phyloP scores from a whole-genome alignment of 306 rosid genomes.

The Citrullus amarus region DNA sequence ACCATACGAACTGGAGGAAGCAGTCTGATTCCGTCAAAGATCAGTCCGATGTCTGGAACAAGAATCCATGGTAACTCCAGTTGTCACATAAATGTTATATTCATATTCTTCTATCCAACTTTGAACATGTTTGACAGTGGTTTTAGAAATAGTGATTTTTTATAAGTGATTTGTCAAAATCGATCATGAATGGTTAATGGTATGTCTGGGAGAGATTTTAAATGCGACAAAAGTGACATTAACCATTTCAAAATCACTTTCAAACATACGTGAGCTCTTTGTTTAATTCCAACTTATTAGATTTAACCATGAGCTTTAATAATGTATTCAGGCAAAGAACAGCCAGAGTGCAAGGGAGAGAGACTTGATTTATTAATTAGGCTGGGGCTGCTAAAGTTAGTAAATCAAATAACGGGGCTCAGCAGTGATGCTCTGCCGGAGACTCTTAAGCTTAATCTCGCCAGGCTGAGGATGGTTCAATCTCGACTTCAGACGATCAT shows the following conservation, averaged over 20 bases:
- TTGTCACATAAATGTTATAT: background rate
- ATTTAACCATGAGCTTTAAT: background rate
- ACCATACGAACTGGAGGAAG: slow-evolving; percentile 25
- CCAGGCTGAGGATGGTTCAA: slow-evolving; percentile 25
- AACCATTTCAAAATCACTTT: no score
- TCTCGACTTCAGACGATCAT: slow-evolving; percentile 26
- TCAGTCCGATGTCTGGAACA: background rate
- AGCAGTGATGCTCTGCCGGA: slow-evolving; percentile 21
- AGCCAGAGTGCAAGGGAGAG: slow-evolving; percentile 25
- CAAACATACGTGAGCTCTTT: no score
- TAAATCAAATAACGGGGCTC: slow-evolving; percentile 17
- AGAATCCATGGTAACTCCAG: slow-evolving; percentile 1
- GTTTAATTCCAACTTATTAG: background rate
- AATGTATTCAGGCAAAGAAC: slow-evolving; percentile 8
- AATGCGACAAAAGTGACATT: no score
- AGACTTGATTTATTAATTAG: slow-evolving; percentile 23
- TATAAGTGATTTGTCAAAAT: no score
- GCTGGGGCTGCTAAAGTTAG: slow-evolving; percentile 32
- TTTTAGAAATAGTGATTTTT: no score
- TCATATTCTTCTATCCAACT: background rate
- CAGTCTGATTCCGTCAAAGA: background rate
- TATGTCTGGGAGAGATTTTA: no score
- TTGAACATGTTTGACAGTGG: background rate
- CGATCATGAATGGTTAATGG: no score
- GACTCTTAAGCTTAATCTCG: slow-evolving; percentile 22